Conservation (phyloP, 2,329 filamentous ascomycete genomes). For the Colletotrichum theobromicola region DNA sequence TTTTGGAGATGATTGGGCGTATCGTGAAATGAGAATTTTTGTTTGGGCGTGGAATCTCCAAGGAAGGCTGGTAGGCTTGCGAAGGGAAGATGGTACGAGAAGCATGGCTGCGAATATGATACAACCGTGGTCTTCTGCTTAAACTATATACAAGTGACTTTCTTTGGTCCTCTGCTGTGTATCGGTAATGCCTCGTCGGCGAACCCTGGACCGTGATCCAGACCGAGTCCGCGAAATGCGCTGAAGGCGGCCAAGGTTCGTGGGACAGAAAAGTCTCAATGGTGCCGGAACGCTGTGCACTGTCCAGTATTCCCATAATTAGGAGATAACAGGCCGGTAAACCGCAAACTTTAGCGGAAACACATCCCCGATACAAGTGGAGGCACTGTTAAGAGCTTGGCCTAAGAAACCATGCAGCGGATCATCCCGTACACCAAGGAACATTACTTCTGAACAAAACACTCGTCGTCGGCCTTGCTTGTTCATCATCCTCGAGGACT, state of each 20-base stretch:
- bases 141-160: neutral
- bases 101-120: rapidly evolving
- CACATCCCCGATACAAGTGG: neutral
- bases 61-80: neutral
- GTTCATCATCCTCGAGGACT: rapidly evolving
- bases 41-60: rapidly evolving
- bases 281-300: neutral
- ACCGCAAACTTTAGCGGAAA: neutral
- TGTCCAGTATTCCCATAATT: neutral
- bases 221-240: neutral
- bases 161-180: neutral
- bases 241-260: neutral
- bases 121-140: rapidly evolving
- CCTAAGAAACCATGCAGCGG: neutral
- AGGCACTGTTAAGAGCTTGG: too few species aligned
- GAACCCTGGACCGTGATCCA: neutral
- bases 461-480: neutral
- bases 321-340: neutral
- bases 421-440: neutral
- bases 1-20: neutral
- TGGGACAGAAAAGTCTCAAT: neutral
- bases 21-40: neutral
- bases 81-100: neutral
- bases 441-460: neutral
- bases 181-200: neutral